Percentiles rank a stretch among this genome's conserved stretches.
These are phyloP conservation scores for Pseudomonodictys pantanalensis DNA, from an alignment of 495 filamentous ascomycete species.

Conservation along the genomic window DNA sequence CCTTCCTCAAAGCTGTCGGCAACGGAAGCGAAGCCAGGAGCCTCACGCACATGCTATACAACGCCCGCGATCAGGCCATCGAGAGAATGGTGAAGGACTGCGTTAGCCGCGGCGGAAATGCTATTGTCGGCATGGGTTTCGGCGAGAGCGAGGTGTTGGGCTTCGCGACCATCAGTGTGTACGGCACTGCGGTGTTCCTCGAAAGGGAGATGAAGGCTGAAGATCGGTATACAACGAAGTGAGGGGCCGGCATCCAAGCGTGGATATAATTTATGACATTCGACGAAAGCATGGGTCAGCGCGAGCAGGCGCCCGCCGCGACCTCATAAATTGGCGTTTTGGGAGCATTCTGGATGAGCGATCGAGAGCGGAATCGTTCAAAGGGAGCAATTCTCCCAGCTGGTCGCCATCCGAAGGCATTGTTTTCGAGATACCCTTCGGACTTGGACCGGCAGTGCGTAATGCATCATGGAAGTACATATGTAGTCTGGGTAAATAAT, in stretches of 20 bases:
- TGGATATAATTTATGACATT: no score
- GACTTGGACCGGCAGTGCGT: constrained; percentile 12
- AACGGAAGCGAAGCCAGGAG: constrained; percentile 20
- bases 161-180: constrained; percentile 19
- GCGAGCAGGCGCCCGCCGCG: constrained; percentile 2
- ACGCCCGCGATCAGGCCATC: constrained; percentile 22
- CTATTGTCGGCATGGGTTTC: constrained; percentile 24
- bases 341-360: background rate
- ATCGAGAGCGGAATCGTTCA: constrained; percentile 24
- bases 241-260: no score
- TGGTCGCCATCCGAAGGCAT: background rate
- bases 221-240: constrained; percentile 3
- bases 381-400: constrained; percentile 26
- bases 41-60: constrained; percentile 24
- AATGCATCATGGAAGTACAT: no score
- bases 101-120: constrained; percentile 21
- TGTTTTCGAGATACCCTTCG: background rate
- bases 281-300: background rate
- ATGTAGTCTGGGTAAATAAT: background rate
- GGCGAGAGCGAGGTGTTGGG: constrained; percentile 25
- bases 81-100: constrained; percentile 24
- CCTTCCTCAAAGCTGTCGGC: constrained; percentile 23
- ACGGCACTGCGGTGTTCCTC: constrained; percentile 24
- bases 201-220: constrained; percentile 5
- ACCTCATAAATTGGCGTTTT: constrained; percentile 6